Percentiles rank a stretch among this genome's conserved stretches.
These are phyloP conservation scores for Striga asiatica DNA, from an alignment of 257 asterid genomes.

Conservation along the genomic window DNA sequence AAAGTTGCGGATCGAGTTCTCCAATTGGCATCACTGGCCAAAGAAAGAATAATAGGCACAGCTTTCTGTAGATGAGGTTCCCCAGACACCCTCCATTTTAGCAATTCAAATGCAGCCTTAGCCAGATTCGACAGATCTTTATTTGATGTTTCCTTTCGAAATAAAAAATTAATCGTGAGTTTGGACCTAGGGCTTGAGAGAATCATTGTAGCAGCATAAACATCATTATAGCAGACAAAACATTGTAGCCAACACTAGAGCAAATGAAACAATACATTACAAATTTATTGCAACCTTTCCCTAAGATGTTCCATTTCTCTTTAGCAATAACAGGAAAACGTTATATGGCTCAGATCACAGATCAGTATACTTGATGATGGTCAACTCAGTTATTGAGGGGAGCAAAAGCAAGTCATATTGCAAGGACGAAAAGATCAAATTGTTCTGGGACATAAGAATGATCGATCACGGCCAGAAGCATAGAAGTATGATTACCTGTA, in stretches of 20 bases:
- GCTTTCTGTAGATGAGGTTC: constrained; percentile 63
- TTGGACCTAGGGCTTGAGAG: constrained; percentile 3
- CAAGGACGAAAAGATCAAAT: background rate
- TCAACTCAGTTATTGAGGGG: background rate
- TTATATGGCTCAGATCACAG: background rate
- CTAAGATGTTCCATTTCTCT: background rate
- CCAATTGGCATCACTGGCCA: constrained; percentile 84
- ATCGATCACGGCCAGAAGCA: background rate
- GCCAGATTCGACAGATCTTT: constrained; percentile 89
- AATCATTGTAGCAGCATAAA: constrained; percentile 4
- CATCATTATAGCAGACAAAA: background rate
- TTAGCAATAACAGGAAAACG: background rate
- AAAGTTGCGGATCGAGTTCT: constrained; percentile 88
- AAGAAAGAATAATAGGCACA: constrained; percentile 48
- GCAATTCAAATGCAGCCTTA: constrained; percentile 82
- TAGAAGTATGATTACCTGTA: constrained; percentile 46
- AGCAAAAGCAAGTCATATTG: no score
- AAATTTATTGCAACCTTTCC: background rate
- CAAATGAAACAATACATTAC: background rate
- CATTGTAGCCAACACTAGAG: background rate
- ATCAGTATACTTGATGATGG: constrained; percentile 10
- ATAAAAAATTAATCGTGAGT: constrained; percentile 13
- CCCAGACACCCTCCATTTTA: constrained; percentile 70
- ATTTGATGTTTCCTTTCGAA: constrained; percentile 76
- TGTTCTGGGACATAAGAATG: constrained; percentile 10